These are phyloP conservation scores for Isabelozyma pseudorhagii DNA, from an alignment of 805 yeast species.

Conservation along the genomic window DNA sequence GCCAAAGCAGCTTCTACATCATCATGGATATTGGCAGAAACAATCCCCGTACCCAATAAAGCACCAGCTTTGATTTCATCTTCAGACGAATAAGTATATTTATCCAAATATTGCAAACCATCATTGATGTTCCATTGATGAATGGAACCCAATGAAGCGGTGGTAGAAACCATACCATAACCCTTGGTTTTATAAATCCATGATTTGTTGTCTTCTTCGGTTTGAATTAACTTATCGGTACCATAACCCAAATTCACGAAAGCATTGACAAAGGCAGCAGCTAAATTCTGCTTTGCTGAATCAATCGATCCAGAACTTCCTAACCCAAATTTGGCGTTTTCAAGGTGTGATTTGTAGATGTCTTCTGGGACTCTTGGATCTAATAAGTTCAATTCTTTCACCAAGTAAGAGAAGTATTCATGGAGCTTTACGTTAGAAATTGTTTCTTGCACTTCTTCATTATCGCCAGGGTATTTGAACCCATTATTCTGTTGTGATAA, in stretches of 20 bases:
- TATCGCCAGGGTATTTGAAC: slow-evolving; percentile 57
- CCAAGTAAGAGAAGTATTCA: slow-evolving; percentile 76
- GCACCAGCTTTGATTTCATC: slow-evolving; percentile 95
- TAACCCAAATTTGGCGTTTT: slow-evolving; percentile 58
- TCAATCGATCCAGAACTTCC: slow-evolving; percentile 60
- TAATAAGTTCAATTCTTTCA: slow-evolving; percentile 80
- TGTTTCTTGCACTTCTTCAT: slow-evolving; percentile 76
- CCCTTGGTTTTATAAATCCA: slow-evolving; percentile 95
- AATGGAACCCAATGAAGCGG: slow-evolving; percentile 87
- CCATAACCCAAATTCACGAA: slow-evolving; percentile 91
- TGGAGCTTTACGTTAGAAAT: slow-evolving; percentile 76
- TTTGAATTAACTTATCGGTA: slow-evolving; percentile 73
- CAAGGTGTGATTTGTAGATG: slow-evolving; percentile 86
- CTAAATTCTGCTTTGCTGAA: slow-evolving; percentile 92
- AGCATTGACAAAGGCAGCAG: slow-evolving; percentile 90
- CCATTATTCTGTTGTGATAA: slow-evolving; percentile 84
- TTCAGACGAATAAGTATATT: slow-evolving; percentile 80
- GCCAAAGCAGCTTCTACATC: slow-evolving; percentile 92
- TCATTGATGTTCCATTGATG: slow-evolving; percentile 88
- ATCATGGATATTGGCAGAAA: slow-evolving; percentile 90
- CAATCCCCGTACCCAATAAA: slow-evolving; percentile 88
- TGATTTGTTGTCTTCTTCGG: slow-evolving; percentile 64
- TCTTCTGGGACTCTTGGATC: slow-evolving; percentile 95
- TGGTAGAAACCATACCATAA: slow-evolving; percentile 85
- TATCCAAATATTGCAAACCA: slow-evolving; percentile 87